A percentile compares a stretch with the other conserved stretches of the same genome.
These are phyloP conservation scores for Quercus cerris DNA, from an alignment of 306 rosid species.

Conservation along the genomic window DNA sequence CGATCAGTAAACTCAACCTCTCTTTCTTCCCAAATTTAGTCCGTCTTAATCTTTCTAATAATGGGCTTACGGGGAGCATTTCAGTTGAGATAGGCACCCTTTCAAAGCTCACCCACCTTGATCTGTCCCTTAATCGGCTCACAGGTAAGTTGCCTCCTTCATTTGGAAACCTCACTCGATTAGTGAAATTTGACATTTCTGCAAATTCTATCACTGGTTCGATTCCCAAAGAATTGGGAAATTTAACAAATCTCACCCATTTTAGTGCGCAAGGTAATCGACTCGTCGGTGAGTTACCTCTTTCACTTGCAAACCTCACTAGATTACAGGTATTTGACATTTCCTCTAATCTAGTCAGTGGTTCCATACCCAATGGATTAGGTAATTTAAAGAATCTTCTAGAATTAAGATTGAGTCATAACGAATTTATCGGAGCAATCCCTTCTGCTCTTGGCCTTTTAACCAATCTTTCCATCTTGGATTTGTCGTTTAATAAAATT, in stretches of 20 bases:
- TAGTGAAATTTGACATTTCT: too few relatives aligned
- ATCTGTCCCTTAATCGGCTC: constrained; percentile 11
- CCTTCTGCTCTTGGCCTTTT: neutral
- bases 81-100: neutral
- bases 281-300: neutral
- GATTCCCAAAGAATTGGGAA: too few relatives aligned
- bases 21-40: constrained; percentile 4
- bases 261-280: too few relatives aligned
- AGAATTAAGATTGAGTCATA: neutral
- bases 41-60: neutral
- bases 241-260: too few relatives aligned
- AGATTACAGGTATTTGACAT: neutral
- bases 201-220: too few relatives aligned
- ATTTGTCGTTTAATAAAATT: neutral
- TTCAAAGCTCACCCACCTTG: neutral
- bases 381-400: neutral
- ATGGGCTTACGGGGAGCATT: too few relatives aligned
- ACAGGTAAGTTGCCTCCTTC: neutral
- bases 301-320: neutral
- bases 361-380: neutral
- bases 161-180: too few relatives aligned
- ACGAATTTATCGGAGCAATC: neutral
- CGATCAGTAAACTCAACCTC: neutral
- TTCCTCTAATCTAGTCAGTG: neutral
- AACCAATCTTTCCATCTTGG: neutral